Conservation (phyloP, 1,284 basidiomycete genomes). For the Phlebopus sp. region DNA sequence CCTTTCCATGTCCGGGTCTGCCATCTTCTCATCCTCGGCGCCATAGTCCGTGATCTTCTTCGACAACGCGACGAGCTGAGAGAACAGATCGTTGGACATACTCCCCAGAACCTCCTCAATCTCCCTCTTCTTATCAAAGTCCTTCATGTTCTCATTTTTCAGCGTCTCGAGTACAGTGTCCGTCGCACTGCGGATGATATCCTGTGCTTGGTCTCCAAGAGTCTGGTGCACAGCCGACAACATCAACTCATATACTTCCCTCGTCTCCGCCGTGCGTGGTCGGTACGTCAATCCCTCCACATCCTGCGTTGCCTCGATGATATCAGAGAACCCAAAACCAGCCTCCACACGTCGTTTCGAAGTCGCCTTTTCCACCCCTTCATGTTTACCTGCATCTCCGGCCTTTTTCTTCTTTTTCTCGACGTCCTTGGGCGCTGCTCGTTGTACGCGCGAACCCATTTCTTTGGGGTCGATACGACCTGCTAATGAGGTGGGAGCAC, state of each 20-base stretch:
- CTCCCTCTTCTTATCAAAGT: slow-evolving; percentile 98
- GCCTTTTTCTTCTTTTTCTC: slow-evolving; percentile 94
- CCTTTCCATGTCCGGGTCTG: slow-evolving; percentile 71
- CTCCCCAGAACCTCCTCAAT: slow-evolving; percentile 79
- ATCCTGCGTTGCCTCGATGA: slow-evolving; percentile 90
- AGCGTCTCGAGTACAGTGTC: slow-evolving; percentile 89
- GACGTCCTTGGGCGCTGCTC: slow-evolving; percentile 86
- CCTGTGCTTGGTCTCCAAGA: slow-evolving; percentile 94
- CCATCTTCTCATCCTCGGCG: slow-evolving; percentile 78
- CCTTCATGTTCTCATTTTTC: slow-evolving; percentile 89
- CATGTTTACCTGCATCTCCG: slow-evolving; percentile 40
- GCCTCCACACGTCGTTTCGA: slow-evolving; percentile 51
- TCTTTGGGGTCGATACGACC: slow-evolving; percentile 89
- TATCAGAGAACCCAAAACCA: slow-evolving; percentile 80
- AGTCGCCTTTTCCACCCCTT: slow-evolving; percentile 52
- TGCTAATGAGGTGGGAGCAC: slow-evolving; percentile 89
- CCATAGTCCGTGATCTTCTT: slow-evolving; percentile 98
- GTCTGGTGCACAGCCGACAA: slow-evolving; percentile 79
- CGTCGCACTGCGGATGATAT: slow-evolving; percentile 92
- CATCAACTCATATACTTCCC: slow-evolving; percentile 93
- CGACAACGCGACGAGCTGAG: slow-evolving; percentile 81
- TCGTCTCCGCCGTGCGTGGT: slow-evolving; percentile 90
- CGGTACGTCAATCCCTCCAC: slow-evolving; percentile 92
- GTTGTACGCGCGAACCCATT: slow-evolving; percentile 91
- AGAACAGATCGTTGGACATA: slow-evolving; percentile 76